A percentile compares a stretch with the other conserved stretches of the same genome.
These are phyloP conservation scores for Malassezia globosa DNA, from an alignment of 1,284 basidiomycete genomes.

Conservation along the genomic window DNA sequence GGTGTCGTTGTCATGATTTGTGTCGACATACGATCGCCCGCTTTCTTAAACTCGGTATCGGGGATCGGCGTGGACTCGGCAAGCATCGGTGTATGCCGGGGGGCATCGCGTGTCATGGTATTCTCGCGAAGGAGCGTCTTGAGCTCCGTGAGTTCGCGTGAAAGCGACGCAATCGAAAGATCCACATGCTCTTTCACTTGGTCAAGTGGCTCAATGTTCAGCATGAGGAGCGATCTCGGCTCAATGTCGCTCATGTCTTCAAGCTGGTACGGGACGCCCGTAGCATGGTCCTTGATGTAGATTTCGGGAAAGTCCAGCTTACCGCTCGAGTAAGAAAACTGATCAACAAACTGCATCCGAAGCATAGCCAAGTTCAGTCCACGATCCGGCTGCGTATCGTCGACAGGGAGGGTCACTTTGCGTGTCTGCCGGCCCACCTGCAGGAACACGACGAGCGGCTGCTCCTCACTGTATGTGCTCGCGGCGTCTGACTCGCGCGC, in stretches of 20 bases:
- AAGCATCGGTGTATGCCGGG: conserved; percentile 17
- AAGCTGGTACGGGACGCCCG: conserved; percentile 85
- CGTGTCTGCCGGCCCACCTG: conserved; percentile 86
- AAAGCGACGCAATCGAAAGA: conserved; percentile 68
- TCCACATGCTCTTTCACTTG: conserved; percentile 98
- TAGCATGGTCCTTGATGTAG: conserved; percentile 79
- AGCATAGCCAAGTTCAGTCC: conserved; percentile 60
- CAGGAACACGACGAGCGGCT: conserved; percentile 53
- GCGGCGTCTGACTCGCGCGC: not conserved
- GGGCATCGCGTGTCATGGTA: not conserved
- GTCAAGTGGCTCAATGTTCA: conserved; percentile 97
- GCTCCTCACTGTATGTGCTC: not conserved
- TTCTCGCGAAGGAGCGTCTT: conserved; percentile 55
- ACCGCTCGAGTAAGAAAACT: conserved; percentile 78
- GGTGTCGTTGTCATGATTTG: not conserved
- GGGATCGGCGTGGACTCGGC: conserved; percentile 19
- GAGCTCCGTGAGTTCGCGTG: conserved; percentile 83
- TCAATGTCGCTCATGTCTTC: conserved; percentile 89
- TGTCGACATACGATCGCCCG: conserved; percentile 13
- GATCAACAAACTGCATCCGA: conserved; percentile 82
- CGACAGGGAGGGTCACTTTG: conserved; percentile 61
- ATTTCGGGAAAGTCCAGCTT: conserved; percentile 90
- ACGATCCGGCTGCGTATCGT: conserved; percentile 19
- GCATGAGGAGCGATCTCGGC: conserved; percentile 71
- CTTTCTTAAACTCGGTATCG: conserved; percentile 41